Conservation (phyloP, 768 basidiomycete genomes). For the Tylopilus sp. region DNA sequence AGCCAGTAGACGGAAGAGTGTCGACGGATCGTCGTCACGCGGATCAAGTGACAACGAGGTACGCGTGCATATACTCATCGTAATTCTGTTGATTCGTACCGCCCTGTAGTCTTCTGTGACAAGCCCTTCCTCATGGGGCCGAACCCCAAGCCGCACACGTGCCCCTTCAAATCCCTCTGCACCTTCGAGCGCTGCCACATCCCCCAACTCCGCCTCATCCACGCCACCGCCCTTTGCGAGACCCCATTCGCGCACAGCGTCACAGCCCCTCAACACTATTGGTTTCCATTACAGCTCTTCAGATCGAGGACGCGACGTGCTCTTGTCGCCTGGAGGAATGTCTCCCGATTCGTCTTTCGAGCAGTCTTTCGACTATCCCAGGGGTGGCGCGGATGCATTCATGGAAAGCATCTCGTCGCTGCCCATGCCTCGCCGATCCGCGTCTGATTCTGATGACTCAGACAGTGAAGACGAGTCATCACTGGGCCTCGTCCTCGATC, state of each 20-base stretch:
- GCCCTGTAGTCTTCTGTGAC: conserved; percentile 31
- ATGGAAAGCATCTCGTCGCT: conserved; percentile 48
- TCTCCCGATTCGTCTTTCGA: conserved; percentile 36
- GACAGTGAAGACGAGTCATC: conserved; percentile 47
- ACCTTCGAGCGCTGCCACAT: conserved; percentile 32
- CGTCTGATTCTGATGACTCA: conserved; percentile 45
- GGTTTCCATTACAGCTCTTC: conserved; percentile 44
- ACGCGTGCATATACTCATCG: conserved; percentile 15
- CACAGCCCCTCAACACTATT: conserved; percentile 40
- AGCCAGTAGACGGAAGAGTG: conserved; percentile 65
- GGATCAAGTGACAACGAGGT: conserved; percentile 74
- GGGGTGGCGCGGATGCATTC: conserved; percentile 38
- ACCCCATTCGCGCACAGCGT: conserved; percentile 63
- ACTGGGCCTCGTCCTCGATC: conserved; percentile 59
- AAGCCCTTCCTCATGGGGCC: conserved; percentile 43
- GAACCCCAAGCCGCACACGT: conserved; percentile 48
- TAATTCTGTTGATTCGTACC: conserved; percentile 10
- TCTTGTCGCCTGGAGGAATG: conserved; percentile 28
- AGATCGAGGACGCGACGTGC: conserved; percentile 31
- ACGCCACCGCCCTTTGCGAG: conserved; percentile 50
- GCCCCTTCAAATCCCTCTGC: conserved; percentile 69
- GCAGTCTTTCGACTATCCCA: conserved; percentile 37
- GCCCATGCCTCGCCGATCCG: conserved; percentile 51
- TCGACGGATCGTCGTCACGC: conserved; percentile 51
- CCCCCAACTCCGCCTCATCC: conserved; percentile 39